Base-by-base conservation (phyloP, 1,284 basidiomycete species). In the Cryptococcus sp. region DNA sequence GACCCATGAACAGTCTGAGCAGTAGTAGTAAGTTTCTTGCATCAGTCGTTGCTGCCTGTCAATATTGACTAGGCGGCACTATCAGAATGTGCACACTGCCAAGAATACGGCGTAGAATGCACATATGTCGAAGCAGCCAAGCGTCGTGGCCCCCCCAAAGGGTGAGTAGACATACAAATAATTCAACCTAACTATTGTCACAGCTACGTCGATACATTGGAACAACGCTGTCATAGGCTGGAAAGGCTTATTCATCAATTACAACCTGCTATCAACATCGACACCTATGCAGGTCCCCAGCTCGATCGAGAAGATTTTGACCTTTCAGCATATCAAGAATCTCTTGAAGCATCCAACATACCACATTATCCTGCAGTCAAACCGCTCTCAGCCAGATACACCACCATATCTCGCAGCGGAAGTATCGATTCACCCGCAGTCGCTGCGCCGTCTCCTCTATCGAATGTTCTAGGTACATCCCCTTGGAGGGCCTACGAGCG, bases 61-160 rank as follows among this genome's bases (percentile, higher is more conserved):
- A 39, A 20, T n/a, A 37, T 34, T 26, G 16, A 22, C 48, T 37
- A 43, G 17, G 22, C 38, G 22, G 52, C 48, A n/a, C 19, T 34
- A 37, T 25, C 47, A 73, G 73, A 74, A 68, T 93, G 91, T 72
- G 88, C 89, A 0, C 91, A 89, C 71, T 93, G 91, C 71, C 79
- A 84, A 17, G 83, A 88, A 15, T 88, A 86, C 67, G 85, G 81
- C 58, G 81, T 85, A 22, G 86, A 88, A 1, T 92, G 89, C 77
- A 89, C 87, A 0, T 92, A 90, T 71, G 79, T 89, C 50, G 69
- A 80, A 64, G 82, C 82, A 29, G 91, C 89, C 1, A 88, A 91
- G 84, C 88, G 90, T 80, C 85, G 90, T 40, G 89, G 89, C 2
- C 88, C 89, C 26, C 88, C 90, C 1, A 90, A 92, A 79, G 89